A percentile compares a stretch with the other conserved stretches of the same genome.
These are phyloP conservation scores for Cladophialophora immunda DNA, from an alignment of 2,329 filamentous ascomycete genomes.

Conservation along the genomic window DNA sequence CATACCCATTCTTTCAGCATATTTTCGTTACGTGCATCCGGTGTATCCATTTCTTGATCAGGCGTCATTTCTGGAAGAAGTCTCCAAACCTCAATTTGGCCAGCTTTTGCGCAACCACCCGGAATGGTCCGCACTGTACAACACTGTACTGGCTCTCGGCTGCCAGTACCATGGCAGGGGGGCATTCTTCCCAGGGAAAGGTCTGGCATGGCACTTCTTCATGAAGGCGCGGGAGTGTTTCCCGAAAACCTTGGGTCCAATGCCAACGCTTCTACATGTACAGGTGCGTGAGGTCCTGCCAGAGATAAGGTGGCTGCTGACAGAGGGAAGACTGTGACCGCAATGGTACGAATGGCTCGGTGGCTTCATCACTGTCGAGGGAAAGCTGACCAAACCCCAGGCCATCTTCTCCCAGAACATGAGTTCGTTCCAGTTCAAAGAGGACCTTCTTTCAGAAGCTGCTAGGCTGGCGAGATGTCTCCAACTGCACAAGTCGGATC, in stretches of 20 bases:
- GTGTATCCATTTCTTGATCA: background rate
- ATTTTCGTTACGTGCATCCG: background rate
- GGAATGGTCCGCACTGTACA: background rate
- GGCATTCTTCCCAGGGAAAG: background rate
- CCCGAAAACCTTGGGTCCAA: background rate
- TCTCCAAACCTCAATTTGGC: background rate
- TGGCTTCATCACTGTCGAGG: background rate
- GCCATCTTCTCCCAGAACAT: background rate
- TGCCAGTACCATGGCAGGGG: constrained; percentile 1
- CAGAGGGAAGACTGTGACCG: background rate
- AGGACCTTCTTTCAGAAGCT: background rate
- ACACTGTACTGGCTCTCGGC: background rate
- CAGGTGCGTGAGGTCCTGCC: background rate
- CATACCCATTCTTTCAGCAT: background rate
- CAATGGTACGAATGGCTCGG: background rate
- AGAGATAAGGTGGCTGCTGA: background rate
- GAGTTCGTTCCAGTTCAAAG: background rate
- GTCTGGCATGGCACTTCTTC: background rate
- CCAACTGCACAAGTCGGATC: background rate
- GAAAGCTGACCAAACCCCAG: background rate
- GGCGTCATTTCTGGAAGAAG: background rate
- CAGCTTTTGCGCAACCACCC: background rate
- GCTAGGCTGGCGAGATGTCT: background rate
- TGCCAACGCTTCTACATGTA: background rate
- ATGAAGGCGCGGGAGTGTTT: constrained; percentile 3